These are phyloP conservation scores for Brassica incana DNA, from an alignment of 345 rosid species.

Conservation along the genomic window DNA sequence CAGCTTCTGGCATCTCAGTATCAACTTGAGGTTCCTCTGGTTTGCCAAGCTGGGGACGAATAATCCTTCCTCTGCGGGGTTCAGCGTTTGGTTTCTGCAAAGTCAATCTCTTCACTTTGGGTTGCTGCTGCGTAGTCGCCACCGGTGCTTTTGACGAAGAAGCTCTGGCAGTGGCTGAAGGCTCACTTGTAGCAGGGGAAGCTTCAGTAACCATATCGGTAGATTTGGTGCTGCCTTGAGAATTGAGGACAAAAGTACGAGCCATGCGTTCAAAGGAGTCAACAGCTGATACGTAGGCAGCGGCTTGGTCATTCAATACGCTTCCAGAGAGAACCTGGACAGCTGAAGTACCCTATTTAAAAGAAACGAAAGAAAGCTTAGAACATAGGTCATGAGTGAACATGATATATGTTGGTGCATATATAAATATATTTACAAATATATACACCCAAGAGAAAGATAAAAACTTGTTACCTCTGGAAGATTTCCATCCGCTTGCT, in stretches of 20 bases:
- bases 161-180: constrained; percentile 44
- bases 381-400: not conserved
- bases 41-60: constrained; percentile 71
- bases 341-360: constrained; percentile 57
- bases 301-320: constrained; percentile 62
- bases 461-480: constrained; percentile 65
- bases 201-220: constrained; percentile 48
- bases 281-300: constrained; percentile 64
- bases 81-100: constrained; percentile 50
- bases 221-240: constrained; percentile 47
- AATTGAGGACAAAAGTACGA: constrained; percentile 48
- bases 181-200: constrained; percentile 38
- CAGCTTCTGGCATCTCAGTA: constrained; percentile 71
- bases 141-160: constrained; percentile 39
- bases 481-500: constrained; percentile 67
- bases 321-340: constrained; percentile 70
- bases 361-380: not conserved
- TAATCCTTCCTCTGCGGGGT: constrained; percentile 75
- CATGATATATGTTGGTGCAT: not conserved
- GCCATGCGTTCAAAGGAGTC: constrained; percentile 73
- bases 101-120: constrained; percentile 48
- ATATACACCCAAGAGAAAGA: not conserved
- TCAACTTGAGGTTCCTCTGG: constrained; percentile 60
- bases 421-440: not conserved
- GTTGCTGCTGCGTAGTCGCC: constrained; percentile 38